A percentile compares a stretch with the other conserved stretches of the same genome.
Evolutionary conservation across 495 filamentous ascomycete genomes (phyloP).

Genomic region (Podospora appendiculata): DNA sequence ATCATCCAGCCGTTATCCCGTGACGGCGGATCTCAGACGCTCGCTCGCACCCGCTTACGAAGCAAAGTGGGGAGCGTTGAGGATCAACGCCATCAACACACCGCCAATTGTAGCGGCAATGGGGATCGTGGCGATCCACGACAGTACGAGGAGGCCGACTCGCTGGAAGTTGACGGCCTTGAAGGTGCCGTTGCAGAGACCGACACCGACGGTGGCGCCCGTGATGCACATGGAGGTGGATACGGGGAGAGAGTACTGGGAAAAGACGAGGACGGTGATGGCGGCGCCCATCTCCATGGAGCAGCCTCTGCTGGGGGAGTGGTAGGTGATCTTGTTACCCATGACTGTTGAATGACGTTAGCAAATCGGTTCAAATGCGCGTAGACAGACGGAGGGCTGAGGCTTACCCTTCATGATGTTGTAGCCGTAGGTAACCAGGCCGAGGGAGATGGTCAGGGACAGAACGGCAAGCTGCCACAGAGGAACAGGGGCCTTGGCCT

Average conservation of each 20-base stretch:
- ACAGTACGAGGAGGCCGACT: conserved; percentile 46
- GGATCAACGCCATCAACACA: conserved; percentile 48
- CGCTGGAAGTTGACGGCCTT: conserved; percentile 54
- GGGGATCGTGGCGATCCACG: conserved; percentile 55
- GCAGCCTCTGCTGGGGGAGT: conserved; percentile 56
- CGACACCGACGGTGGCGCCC: conserved; percentile 56
- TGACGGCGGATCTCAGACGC: too few relatives aligned
- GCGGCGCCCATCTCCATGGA: conserved; percentile 64
- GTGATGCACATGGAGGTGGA: conserved; percentile 58
- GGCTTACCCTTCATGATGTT: conserved; percentile 48
- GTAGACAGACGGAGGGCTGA: background rate
- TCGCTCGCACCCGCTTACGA: background rate
- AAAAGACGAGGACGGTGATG: conserved; percentile 50
- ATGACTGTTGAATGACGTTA: conserved; percentile 23
- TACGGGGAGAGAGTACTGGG: conserved; percentile 39
- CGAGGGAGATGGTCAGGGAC: conserved; percentile 39
- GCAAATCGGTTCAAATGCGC: background rate
- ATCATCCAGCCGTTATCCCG: too few relatives aligned
- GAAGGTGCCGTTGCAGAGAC: conserved; percentile 51
- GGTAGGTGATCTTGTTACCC: conserved; percentile 62
- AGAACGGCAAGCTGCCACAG: conserved; percentile 51
- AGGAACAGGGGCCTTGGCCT: conserved; percentile 48
- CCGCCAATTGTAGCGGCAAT: conserved; percentile 50
- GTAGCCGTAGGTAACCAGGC: conserved; percentile 62
- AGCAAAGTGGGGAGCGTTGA: conserved; percentile 46